Conservation (phyloP, 2,329 filamentous ascomycete genomes). For the Sclerotinia trifoliorum region DNA sequence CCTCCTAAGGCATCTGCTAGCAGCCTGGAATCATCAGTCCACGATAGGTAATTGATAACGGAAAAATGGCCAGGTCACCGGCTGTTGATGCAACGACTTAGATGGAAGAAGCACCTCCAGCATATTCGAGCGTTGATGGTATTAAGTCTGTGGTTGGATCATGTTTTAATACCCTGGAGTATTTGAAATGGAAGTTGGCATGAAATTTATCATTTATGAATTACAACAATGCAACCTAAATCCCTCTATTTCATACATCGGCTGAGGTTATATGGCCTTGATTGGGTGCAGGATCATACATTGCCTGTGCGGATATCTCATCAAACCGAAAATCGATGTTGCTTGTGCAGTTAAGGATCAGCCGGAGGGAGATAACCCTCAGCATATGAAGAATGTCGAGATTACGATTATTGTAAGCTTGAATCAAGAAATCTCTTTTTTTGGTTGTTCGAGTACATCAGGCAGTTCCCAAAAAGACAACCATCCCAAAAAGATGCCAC, state of each 20-base stretch:
- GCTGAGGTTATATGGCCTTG: conserved; percentile 3
- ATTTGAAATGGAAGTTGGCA: not conserved
- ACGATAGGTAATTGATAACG: not conserved
- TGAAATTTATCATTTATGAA: not conserved
- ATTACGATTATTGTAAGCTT: not conserved
- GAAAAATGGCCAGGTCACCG: not conserved
- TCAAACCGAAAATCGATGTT: not conserved
- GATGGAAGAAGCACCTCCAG: not conserved
- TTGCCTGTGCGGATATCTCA: not conserved
- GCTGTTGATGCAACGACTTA: not conserved
- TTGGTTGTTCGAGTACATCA: not conserved
- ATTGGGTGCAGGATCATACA: not conserved
- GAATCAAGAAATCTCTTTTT: not conserved
- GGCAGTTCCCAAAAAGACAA: not conserved
- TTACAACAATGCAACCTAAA: not conserved
- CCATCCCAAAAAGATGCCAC: not conserved
- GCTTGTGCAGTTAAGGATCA: not conserved
- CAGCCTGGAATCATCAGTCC: not conserved
- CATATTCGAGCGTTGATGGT: not conserved
- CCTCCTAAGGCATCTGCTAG: not conserved
- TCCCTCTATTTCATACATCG: conserved; percentile 1
- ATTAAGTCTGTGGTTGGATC: not conserved
- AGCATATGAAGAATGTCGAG: not conserved
- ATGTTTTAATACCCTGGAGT: not conserved
- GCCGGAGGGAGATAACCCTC: not conserved